Percentiles rank a stretch among this genome's conserved stretches.
phyloP scores from a whole-genome alignment of 2,329 filamentous ascomycete genomes.

The Aspergillus luchuensis region DNA sequence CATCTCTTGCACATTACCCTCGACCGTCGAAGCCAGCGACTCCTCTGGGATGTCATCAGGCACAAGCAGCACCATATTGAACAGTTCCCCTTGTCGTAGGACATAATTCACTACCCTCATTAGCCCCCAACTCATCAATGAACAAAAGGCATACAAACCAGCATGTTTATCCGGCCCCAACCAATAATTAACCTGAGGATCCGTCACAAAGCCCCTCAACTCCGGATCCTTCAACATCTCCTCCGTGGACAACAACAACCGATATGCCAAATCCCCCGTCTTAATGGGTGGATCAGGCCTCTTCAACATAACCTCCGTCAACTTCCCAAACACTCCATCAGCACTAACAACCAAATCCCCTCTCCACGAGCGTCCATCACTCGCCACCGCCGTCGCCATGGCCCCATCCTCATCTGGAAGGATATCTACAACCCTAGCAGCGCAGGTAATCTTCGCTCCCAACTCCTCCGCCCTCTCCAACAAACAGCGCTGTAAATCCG shows the following conservation, averaged over 20 bases:
- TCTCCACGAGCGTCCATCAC: slow-evolving; percentile 27
- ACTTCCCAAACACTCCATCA: slow-evolving; percentile 33
- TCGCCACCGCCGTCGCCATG: slow-evolving; percentile 40
- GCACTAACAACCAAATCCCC: slow-evolving; percentile 31
- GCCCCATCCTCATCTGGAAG: slow-evolving; percentile 26
- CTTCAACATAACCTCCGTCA: slow-evolving; percentile 50
- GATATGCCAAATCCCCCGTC: slow-evolving; percentile 61
- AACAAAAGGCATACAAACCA: slow-evolving; percentile 17
- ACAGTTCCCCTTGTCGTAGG: slow-evolving; percentile 52
- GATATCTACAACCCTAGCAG: slow-evolving; percentile 49
- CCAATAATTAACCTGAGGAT: slow-evolving; percentile 58
- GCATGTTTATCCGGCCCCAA: slow-evolving; percentile 56
- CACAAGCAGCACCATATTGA: slow-evolving; percentile 60
- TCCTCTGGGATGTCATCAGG: slow-evolving; percentile 63
- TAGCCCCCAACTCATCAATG: not conserved
- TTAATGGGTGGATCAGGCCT: slow-evolving; percentile 49
- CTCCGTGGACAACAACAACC: slow-evolving; percentile 52
- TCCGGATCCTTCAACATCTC: slow-evolving; percentile 53
- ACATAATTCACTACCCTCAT: slow-evolving; percentile 57
- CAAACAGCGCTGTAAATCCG: slow-evolving; percentile 54
- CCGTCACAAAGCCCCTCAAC: slow-evolving; percentile 47
- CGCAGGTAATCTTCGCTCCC: slow-evolving; percentile 50
- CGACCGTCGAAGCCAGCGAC: slow-evolving; percentile 50
- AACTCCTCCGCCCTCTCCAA: slow-evolving; percentile 52
- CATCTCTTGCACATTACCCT: slow-evolving; percentile 58